phyloP scores from a whole-genome alignment of 768 basidiomycete genomes.

The Daedalea quercina region DNA sequence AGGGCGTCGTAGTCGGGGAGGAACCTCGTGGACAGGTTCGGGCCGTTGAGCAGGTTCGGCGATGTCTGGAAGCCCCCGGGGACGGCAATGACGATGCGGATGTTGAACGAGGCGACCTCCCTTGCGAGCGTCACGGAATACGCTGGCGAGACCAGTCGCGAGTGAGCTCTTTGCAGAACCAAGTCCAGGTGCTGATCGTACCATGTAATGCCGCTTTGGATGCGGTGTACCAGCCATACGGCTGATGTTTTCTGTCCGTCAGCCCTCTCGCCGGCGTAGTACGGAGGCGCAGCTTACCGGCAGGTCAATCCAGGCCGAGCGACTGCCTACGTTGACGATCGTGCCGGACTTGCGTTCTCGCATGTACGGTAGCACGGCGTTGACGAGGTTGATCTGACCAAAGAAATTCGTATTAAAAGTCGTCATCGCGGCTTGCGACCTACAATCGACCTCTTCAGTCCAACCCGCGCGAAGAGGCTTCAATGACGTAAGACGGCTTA shows the following conservation, averaged over 20 bases:
- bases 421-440: slow-evolving; percentile 25
- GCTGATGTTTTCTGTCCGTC: no score
- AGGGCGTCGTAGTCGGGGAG: slow-evolving; percentile 44
- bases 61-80: slow-evolving; percentile 54
- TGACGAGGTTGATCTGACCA: slow-evolving; percentile 36
- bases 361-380: slow-evolving; percentile 36
- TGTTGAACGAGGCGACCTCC: slow-evolving; percentile 49
- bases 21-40: slow-evolving; percentile 24
- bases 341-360: slow-evolving; percentile 27
- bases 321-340: slow-evolving; percentile 29
- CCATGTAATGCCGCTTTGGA: slow-evolving; percentile 40
- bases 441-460: no score
- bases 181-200: slow-evolving; percentile 13
- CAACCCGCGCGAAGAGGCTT: no score
- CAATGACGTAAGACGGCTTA: slow-evolving; percentile 19
- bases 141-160: slow-evolving; percentile 5
- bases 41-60: slow-evolving; percentile 40
- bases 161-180: background rate
- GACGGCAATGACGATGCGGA: slow-evolving; percentile 49
- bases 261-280: no score
- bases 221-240: slow-evolving; percentile 28
- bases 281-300: slow-evolving; percentile 16
- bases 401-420: slow-evolving; percentile 38
- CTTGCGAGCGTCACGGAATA: slow-evolving; percentile 44
- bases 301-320: slow-evolving; percentile 27